Percentiles rank a stretch among this genome's conserved stretches.
Evolutionary conservation across 2,329 filamentous ascomycete genomes (phyloP).

Genomic region (Mycosphaerelloides madeirae): DNA sequence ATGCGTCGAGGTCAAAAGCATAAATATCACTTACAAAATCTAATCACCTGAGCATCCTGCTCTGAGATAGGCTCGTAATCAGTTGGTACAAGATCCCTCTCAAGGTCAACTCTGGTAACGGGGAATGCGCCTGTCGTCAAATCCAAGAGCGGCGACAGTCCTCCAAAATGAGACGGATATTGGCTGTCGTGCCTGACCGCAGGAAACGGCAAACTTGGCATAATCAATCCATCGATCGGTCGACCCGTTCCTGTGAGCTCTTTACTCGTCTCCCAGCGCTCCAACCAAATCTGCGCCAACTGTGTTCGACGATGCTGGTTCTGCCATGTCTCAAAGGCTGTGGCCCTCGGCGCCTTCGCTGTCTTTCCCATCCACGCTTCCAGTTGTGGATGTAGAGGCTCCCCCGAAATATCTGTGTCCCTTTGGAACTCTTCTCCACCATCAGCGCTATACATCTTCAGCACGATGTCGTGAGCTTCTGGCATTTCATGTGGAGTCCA

Average conservation of each 20-base stretch:
- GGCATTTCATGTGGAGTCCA: slow-evolving; percentile 12
- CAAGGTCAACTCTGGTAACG: slow-evolving; percentile 18
- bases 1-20: not conserved
- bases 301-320: slow-evolving; percentile 8
- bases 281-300: slow-evolving; percentile 12
- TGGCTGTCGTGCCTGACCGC: slow-evolving; percentile 12
- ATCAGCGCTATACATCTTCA: slow-evolving; percentile 14
- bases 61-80: slow-evolving; percentile 9
- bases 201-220: slow-evolving; percentile 13
- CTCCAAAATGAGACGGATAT: slow-evolving; percentile 11
- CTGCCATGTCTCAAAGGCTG: slow-evolving; percentile 14
- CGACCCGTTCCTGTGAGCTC: slow-evolving; percentile 8
- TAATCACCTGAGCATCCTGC: slow-evolving; percentile 9
- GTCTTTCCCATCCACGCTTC: slow-evolving; percentile 9
- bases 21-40: slow-evolving; percentile 4
- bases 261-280: slow-evolving; percentile 12
- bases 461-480: slow-evolving; percentile 7
- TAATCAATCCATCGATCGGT: slow-evolving; percentile 16
- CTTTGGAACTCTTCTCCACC: slow-evolving; percentile 15
- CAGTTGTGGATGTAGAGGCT: slow-evolving; percentile 7
- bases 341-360: slow-evolving; percentile 9
- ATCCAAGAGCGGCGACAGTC: slow-evolving; percentile 12
- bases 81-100: slow-evolving; percentile 6
- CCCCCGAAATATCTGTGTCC: slow-evolving; percentile 10
- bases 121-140: slow-evolving; percentile 15